A percentile compares a stretch with the other conserved stretches of the same genome.
phyloP scores from a whole-genome alignment of 2,329 filamentous ascomycete species.

The Zasmidium cellare region DNA sequence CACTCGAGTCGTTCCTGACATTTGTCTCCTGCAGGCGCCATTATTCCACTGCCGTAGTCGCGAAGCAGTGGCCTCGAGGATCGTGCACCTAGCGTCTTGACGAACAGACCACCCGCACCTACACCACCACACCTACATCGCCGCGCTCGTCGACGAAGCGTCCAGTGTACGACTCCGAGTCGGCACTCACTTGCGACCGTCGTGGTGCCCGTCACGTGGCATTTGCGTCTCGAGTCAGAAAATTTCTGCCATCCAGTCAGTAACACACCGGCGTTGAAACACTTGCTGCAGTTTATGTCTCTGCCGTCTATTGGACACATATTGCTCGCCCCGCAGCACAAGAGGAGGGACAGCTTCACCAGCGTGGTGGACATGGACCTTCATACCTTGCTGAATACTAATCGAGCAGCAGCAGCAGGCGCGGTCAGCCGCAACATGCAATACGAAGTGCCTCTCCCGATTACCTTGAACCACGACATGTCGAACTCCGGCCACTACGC shows the following conservation, averaged over 20 bases:
- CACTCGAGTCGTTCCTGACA: conserved; percentile 4
- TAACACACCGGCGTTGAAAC: conserved; percentile 7
- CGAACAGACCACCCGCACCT: conserved; percentile 27
- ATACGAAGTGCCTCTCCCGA: conserved; percentile 39
- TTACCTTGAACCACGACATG: conserved; percentile 33
- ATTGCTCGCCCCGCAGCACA: conserved; percentile 30
- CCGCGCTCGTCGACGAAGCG: conserved; percentile 8
- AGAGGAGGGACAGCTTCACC: conserved; percentile 38
- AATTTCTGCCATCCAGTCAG: conserved; percentile 29
- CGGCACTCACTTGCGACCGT: neutral
- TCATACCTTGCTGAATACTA: conserved; percentile 39
- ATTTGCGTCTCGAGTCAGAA: conserved; percentile 16
- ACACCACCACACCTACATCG: conserved; percentile 15
- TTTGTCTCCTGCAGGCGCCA: neutral
- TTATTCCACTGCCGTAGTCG: neutral
- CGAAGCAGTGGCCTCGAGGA: conserved; percentile 4
- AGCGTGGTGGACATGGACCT: conserved; percentile 36
- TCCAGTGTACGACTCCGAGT: neutral
- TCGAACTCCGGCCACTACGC: conserved; percentile 33
- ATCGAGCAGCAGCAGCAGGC: conserved; percentile 35
- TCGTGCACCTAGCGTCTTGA: conserved; percentile 28
- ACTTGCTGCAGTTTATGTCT: conserved; percentile 29
- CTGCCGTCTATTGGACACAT: conserved; percentile 33
- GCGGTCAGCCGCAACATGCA: conserved; percentile 36
- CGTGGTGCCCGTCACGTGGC: conserved; percentile 20